Evolutionary conservation across 257 asterid genomes (phyloP).

Genomic region (Paulownia fortunei): DNA sequence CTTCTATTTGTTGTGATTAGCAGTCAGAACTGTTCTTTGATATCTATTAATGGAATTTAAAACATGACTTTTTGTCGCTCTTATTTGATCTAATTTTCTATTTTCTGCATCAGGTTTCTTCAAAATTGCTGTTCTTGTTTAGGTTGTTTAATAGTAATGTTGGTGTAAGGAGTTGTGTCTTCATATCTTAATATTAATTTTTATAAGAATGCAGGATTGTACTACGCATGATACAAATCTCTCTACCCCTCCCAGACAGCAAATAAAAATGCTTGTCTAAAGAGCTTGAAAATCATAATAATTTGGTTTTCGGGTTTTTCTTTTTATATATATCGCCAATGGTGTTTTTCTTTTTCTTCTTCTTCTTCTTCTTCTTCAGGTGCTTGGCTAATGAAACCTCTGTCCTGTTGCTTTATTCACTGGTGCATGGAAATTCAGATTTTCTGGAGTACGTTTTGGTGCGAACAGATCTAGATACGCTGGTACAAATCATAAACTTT

Average conservation of each 20-base stretch:
- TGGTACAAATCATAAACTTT: constrained; percentile 60
- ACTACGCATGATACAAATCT: constrained; percentile 3
- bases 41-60: constrained; percentile 15
- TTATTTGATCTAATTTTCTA: not conserved
- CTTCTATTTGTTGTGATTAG: not conserved
- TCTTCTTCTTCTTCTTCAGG: constrained; percentile 61
- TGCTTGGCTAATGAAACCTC: constrained; percentile 87
- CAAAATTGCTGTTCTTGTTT: constrained; percentile 8
- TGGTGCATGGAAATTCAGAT: constrained; percentile 92
- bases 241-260: not conserved
- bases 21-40: constrained; percentile 15
- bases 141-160: constrained; percentile 9
- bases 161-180: not conserved
- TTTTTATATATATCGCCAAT: not conserved
- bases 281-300: not conserved
- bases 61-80: not conserved
- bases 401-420: constrained; percentile 85
- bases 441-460: constrained; percentile 96
- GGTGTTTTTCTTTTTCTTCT: not conserved
- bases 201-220: not conserved
- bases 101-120: constrained; percentile 19
- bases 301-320: not conserved
- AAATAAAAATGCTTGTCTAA: not conserved
- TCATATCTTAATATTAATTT: not conserved
- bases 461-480: constrained; percentile 94